These are phyloP conservation scores for Tuber borchii DNA, from an alignment of 495 filamentous ascomycete genomes.

Conservation along the genomic window DNA sequence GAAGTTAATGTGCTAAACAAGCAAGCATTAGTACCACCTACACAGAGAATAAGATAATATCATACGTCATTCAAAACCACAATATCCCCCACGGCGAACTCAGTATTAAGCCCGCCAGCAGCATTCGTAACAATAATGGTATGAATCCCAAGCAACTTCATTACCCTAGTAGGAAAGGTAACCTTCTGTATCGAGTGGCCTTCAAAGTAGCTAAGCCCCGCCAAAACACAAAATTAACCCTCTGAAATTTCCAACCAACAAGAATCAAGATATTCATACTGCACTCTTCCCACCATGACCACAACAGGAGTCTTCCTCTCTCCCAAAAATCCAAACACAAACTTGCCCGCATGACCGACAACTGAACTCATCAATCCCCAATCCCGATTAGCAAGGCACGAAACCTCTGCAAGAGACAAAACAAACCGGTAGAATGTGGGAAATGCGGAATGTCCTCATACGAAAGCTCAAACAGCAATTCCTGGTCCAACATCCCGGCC, in stretches of 20 bases:
- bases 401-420: neutral
- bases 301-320: constrained; percentile 53
- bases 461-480: constrained; percentile 50
- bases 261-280: constrained; percentile 51
- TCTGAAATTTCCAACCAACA: neutral
- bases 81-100: constrained; percentile 66
- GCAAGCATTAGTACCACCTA: constrained; percentile 33
- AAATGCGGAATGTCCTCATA: constrained; percentile 63
- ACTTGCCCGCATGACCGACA: constrained; percentile 64
- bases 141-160: constrained; percentile 61
- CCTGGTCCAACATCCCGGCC: constrained; percentile 52
- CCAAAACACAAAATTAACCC: constrained; percentile 12
- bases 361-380: constrained; percentile 44
- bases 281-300: constrained; percentile 66
- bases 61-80: constrained; percentile 64
- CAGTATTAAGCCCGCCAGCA: constrained; percentile 63
- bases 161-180: constrained; percentile 64
- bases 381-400: neutral
- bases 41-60: neutral
- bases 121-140: constrained; percentile 69
- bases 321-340: constrained; percentile 63
- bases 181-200: constrained; percentile 62
- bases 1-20: constrained; percentile 60
- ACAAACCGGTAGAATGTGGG: constrained; percentile 58
- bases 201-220: constrained; percentile 61